Base-by-base conservation (phyloP, 2,329 filamentous ascomycete genomes). In the Grosmannia huntii region DNA sequence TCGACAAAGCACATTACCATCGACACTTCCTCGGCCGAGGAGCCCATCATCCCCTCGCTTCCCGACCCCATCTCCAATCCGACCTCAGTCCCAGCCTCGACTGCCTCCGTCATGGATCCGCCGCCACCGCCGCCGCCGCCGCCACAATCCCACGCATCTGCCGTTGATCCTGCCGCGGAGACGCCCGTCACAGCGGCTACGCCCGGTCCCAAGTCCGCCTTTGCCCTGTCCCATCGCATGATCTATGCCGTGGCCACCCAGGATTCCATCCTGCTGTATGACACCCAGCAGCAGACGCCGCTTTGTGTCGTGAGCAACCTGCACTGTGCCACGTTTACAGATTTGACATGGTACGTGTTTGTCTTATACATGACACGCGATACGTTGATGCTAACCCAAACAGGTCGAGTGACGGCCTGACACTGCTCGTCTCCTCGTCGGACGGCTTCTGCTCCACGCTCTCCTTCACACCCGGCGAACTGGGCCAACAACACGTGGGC, bases 191-290 rank as follows among this genome's bases (percentile, higher is more conserved):
- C 75, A 67, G 70, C 80, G 33, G 73, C 78, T 6, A 71, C 73
- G 3, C 76, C 83, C 21, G 82, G 83, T 6, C 81, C 84, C 3
- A 83, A 80, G 59, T 78, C 87, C 25, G 86, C 87, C 1, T 97
- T 99, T 71, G 82, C 85, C 3, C 75, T 99, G 51, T 87, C 90
- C 0, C 97, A 99, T 70, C 86, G 94, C 28, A 90, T 99, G 76
- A 81, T 99, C 0, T 99, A 97, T 72, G 94, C 92, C 4, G 92
- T 99, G 44, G 95, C 94, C 9, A 99, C 94, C 0, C 92, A 97
- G 68, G 94, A 99, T 72, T 89, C 94, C 0, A 89, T 99, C 4
- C 76, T 96, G 50, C 79, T 99, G 25, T 99, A 99, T 68, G 94
- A 99, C 71, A 99, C 94, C 0, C 94, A 99, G 68, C 94, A 99